These are phyloP conservation scores for Chlorociboria aeruginascens DNA, from an alignment of 495 filamentous ascomycete genomes.

Conservation along the genomic window DNA sequence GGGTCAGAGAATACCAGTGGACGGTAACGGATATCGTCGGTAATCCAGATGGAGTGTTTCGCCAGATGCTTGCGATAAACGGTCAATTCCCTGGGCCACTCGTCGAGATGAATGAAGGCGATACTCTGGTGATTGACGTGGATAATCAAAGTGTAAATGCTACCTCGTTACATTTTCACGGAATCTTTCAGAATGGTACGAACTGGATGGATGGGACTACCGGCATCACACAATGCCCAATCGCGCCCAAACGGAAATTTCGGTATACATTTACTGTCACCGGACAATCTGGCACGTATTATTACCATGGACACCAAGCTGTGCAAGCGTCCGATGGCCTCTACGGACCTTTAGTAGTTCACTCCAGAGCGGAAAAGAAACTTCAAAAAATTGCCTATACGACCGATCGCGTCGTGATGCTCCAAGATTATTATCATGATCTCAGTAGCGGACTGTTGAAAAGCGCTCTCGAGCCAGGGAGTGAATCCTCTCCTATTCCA, in stretches of 20 bases:
- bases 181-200: slow-evolving; percentile 49
- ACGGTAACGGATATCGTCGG: slow-evolving; percentile 34
- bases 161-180: slow-evolving; percentile 52
- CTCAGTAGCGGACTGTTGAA: slow-evolving; percentile 34
- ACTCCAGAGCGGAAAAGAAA: slow-evolving; percentile 31
- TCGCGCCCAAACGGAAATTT: slow-evolving; percentile 39
- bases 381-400: slow-evolving; percentile 29
- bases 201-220: slow-evolving; percentile 51
- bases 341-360: slow-evolving; percentile 39
- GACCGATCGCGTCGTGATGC: slow-evolving; percentile 40
- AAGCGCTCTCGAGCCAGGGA: slow-evolving; percentile 37
- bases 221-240: slow-evolving; percentile 55
- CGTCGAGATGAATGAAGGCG: slow-evolving; percentile 37
- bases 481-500: slow-evolving; percentile 46
- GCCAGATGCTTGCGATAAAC: slow-evolving; percentile 41
- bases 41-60: slow-evolving; percentile 40
- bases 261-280: slow-evolving; percentile 32
- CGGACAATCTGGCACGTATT: slow-evolving; percentile 36
- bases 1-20: slow-evolving; percentile 35
- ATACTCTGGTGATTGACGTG: slow-evolving; percentile 34
- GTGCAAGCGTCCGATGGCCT: slow-evolving; percentile 38
- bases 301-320: slow-evolving; percentile 30
- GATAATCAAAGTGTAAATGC: slow-evolving; percentile 32
- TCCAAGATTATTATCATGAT: slow-evolving; percentile 49
- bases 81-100: slow-evolving; percentile 43